A percentile compares a stretch with the other conserved stretches of the same genome.
Conservation (phyloP, 1,284 basidiomycete genomes). For the Naganishia sp. region DNA sequence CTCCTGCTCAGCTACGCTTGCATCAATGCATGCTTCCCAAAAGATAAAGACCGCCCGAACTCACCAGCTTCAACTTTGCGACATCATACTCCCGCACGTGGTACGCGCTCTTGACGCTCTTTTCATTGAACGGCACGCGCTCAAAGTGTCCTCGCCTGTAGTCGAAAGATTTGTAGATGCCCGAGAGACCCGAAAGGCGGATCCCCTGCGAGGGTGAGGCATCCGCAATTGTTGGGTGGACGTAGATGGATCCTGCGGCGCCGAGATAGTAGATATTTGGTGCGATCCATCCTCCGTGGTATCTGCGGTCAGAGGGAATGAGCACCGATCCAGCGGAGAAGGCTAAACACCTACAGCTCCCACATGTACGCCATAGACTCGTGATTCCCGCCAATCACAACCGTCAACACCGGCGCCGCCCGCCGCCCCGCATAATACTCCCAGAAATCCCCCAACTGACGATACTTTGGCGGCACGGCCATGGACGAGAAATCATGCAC, state of each 20-base stretch:
- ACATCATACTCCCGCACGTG: conserved; percentile 88
- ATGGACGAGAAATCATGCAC: conserved; percentile 82
- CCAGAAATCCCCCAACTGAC: conserved; percentile 77
- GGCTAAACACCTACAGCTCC: conserved; percentile 72
- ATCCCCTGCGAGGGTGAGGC: conserved; percentile 59
- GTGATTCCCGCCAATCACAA: conserved; percentile 97
- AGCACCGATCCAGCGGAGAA: not conserved
- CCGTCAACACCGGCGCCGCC: conserved; percentile 79
- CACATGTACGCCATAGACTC: conserved; percentile 97
- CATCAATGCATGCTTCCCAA: not conserved
- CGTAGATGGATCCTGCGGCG: conserved; percentile 81
- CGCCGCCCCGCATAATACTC: conserved; percentile 86
- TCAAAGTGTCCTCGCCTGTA: conserved; percentile 64
- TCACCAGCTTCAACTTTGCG: conserved; percentile 73
- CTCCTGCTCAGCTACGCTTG: conserved; percentile 10
- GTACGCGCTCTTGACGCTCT: conserved; percentile 79
- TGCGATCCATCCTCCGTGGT: conserved; percentile 93
- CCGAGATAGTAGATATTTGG: conserved; percentile 97
- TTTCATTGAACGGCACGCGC: conserved; percentile 62
- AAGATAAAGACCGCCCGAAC: conserved; percentile 39
- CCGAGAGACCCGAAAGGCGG: conserved; percentile 83
- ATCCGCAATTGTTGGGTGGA: conserved; percentile 57
- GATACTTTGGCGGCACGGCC: conserved; percentile 89
- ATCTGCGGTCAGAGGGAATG: conserved; percentile 57
- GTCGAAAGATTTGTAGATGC: conserved; percentile 85